A percentile compares a stretch with the other conserved stretches of the same genome.
These are phyloP conservation scores for Gaultheria prostrata DNA, from an alignment of 148 eudicot genomes.

Conservation along the genomic window DNA sequence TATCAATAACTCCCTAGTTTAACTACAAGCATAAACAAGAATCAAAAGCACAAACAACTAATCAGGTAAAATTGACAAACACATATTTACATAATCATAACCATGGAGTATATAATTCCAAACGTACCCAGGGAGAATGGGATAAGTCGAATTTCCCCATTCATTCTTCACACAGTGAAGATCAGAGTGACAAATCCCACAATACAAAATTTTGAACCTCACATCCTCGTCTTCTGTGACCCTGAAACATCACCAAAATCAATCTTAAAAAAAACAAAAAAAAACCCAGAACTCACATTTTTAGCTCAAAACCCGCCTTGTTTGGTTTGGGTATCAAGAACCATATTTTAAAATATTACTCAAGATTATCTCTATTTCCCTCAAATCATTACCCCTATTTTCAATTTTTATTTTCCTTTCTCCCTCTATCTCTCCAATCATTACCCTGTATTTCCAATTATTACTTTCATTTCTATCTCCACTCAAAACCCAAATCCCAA, in stretches of 20 bases:
- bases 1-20: background rate
- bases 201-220: constrained; percentile 1
- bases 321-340: too few relatives aligned
- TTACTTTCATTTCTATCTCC: too few relatives aligned
- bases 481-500: too few relatives aligned
- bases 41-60: background rate
- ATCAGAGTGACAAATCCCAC: background rate
- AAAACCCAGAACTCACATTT: background rate
- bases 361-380: too few relatives aligned
- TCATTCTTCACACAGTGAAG: background rate
- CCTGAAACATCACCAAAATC: background rate
- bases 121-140: background rate
- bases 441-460: too few relatives aligned
- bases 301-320: too few relatives aligned
- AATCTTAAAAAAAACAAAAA: too few relatives aligned
- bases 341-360: too few relatives aligned
- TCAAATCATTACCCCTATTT: too few relatives aligned
- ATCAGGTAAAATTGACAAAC: background rate
- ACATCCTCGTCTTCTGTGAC: background rate
- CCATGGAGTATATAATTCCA: background rate
- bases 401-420: too few relatives aligned
- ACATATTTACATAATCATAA: background rate
- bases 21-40: background rate
- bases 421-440: too few relatives aligned
- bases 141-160: background rate